Percentiles rank a stretch among this genome's conserved stretches.
These are phyloP conservation scores for Aspergillus ochraceoroseus DNA, from an alignment of 2,329 filamentous ascomycete species.

Conservation along the genomic window DNA sequence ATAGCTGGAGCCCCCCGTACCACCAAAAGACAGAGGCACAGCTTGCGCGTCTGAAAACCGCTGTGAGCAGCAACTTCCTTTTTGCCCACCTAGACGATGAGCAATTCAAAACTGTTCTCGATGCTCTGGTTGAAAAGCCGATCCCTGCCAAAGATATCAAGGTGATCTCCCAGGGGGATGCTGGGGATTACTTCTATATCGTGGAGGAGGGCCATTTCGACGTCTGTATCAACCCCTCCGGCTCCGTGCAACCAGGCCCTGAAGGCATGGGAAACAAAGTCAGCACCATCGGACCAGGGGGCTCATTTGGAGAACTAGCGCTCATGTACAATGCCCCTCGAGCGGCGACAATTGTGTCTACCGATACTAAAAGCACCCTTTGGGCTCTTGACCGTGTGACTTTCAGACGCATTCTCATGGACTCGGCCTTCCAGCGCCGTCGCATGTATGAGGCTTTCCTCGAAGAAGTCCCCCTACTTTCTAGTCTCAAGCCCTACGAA, in stretches of 20 bases:
- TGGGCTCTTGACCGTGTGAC: conserved; percentile 95
- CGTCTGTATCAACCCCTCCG: conserved; percentile 77
- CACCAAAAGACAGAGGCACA: conserved; percentile 82
- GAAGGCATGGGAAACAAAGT: conserved; percentile 82
- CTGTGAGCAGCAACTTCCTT: conserved; percentile 85
- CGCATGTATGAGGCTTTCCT: conserved; percentile 97
- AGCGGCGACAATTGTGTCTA: conserved; percentile 85
- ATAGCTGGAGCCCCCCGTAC: conserved; percentile 84
- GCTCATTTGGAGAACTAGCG: conserved; percentile 92
- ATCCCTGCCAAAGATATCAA: conserved; percentile 86
- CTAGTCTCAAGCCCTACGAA: conserved; percentile 82
- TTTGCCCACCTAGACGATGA: conserved; percentile 95
- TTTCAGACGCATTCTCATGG: conserved; percentile 97
- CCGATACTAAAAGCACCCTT: conserved; percentile 70
- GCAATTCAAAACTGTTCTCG: conserved; percentile 78
- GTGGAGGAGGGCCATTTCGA: conserved; percentile 89
- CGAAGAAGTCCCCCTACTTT: conserved; percentile 83
- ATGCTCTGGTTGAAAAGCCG: conserved; percentile 87
- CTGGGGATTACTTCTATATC: conserved; percentile 96
- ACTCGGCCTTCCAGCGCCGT: conserved; percentile 90
- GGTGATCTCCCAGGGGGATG: conserved; percentile 92
- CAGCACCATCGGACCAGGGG: conserved; percentile 74
- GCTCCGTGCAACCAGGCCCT: conserved; percentile 70
- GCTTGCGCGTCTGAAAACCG: conserved; percentile 67
- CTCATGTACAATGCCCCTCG: conserved; percentile 98